These are phyloP conservation scores for Nicotiana knightiana DNA, from an alignment of 257 asterid species.

Conservation along the genomic window DNA sequence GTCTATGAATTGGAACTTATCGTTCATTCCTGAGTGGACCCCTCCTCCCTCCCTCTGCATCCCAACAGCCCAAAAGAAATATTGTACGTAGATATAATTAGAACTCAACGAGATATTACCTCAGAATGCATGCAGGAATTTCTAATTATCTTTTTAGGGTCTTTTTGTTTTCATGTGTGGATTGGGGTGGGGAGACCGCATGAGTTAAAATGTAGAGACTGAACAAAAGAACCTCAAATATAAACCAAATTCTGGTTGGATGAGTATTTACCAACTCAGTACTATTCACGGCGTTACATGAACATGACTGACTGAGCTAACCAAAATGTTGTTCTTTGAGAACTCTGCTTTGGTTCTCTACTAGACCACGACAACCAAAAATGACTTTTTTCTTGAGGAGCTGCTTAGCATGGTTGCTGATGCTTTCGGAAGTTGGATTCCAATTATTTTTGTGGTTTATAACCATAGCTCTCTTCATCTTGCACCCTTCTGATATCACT, in stretches of 20 bases:
- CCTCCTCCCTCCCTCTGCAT: neutral
- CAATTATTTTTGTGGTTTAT: neutral
- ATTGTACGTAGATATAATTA: neutral
- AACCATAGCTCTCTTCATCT: neutral
- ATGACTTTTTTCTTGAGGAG: neutral
- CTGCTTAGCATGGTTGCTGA: neutral
- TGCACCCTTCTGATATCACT: neutral
- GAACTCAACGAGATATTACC: neutral
- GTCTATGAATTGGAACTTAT: neutral
- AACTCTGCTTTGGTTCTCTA: neutral
- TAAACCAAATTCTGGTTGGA: neutral
- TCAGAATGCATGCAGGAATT: neutral
- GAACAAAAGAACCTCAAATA: neutral
- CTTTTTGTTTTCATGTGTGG: neutral
- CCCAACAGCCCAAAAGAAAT: neutral
- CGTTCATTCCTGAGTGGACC: neutral
- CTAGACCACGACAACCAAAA: neutral
- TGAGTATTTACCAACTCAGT: neutral
- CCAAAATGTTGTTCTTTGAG: neutral
- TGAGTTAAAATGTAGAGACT: neutral
- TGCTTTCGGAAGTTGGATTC: neutral
- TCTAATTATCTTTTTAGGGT: neutral
- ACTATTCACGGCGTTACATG: neutral
- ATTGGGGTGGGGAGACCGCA: neutral
- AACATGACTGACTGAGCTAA: neutral